Base-by-base conservation (phyloP, 176 grass and related monocot genomes). In the Alloteropsis semialata region DNA sequence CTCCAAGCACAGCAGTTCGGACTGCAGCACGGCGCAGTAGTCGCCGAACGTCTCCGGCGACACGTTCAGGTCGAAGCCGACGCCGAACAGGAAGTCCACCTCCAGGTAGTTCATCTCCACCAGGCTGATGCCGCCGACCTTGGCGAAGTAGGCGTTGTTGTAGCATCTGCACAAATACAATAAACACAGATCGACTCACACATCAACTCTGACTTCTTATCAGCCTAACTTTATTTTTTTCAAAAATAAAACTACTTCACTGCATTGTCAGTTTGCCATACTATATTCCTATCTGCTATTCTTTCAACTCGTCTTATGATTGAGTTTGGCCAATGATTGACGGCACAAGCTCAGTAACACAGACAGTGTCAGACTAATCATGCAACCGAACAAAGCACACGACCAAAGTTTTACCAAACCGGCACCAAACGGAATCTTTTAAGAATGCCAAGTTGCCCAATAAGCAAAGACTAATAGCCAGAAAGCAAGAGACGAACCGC, bases 101-200 rank as follows among this genome's bases (percentile, higher is more conserved):
- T 94, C 89, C 44, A 94, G 75, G 49, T 89, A 81, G 88, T 89
- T 94, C 89, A 94, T 91, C 82, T 88, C 89, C 83, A 32, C 56
- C 75, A 92, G 51, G 75, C 86, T 82, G 77, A 93, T 88, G 56
- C 88, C 85, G 8, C 88, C 91, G 45, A 90, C 81, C 77, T 74
- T 91, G 64, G 92, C 92, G 74, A 91, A 89, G 69, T 73, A 81
- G 0, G 80, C 78, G 79, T 94, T 94, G 83, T 87, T 81, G 80
- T 89, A 89, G 81, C 72, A 77, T 84, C 89, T 91, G 78, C 61
- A 56, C 10, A 80, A 1, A 27, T 29, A 21, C 39, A 39, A 56
- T 6, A 80, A 1, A 27, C n/a, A 21, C 39, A 39, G 5, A 72
- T 0, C 1, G 15, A 5, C 28, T 46, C 21, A 15, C 41, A 44